These are phyloP conservation scores for Cenchrus fungigraminus DNA, from an alignment of 176 grass and related monocot species.

Conservation along the genomic window DNA sequence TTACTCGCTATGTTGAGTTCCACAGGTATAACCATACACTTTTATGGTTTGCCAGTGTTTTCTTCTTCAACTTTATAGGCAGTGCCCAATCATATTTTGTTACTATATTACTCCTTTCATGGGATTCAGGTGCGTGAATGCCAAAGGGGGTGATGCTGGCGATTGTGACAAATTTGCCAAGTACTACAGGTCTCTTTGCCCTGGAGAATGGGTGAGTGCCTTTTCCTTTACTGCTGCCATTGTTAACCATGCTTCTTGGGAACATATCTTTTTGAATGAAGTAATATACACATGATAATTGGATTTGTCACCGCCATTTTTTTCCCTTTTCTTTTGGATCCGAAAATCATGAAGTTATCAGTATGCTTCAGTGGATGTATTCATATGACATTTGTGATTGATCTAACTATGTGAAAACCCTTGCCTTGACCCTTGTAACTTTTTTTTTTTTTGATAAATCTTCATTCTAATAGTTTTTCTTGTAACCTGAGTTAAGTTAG, in stretches of 20 bases:
- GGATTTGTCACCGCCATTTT: background rate
- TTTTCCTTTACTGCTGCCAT: background rate
- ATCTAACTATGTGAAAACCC: background rate
- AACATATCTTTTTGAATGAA: background rate
- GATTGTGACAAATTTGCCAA: conserved; percentile 70
- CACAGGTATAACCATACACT: conserved; percentile 48
- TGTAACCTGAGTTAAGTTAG: background rate
- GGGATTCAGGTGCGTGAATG: conserved; percentile 57
- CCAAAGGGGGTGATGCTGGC: conserved; percentile 54
- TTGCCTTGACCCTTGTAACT: background rate
- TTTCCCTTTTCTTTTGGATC: background rate
- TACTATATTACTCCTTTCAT: background rate
- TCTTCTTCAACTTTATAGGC: background rate
- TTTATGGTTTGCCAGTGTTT: background rate
- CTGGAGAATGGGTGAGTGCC: conserved; percentile 68
- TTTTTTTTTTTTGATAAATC: background rate
- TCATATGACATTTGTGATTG: background rate
- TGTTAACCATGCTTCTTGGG: background rate
- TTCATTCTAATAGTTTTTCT: background rate
- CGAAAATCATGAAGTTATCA: background rate
- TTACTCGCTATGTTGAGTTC: conserved; percentile 78
- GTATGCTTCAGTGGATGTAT: background rate
- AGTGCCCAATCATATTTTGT: background rate
- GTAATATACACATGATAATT: background rate
- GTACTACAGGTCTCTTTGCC: conserved; percentile 76